phyloP scores from a whole-genome alignment of 345 rosid species.

The Murraya paniculata region DNA sequence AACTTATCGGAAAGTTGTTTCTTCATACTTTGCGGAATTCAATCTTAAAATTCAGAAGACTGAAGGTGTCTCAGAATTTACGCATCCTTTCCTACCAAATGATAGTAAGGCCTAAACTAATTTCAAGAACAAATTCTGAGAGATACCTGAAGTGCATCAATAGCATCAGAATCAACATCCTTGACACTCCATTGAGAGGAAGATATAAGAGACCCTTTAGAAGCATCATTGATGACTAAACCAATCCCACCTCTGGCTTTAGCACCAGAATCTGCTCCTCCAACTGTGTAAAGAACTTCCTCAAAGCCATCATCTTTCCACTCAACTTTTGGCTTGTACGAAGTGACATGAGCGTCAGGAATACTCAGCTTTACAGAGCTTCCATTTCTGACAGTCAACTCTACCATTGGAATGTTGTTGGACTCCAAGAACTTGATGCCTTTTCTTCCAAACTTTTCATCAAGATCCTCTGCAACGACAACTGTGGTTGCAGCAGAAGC shows the following conservation, averaged over 20 bases:
- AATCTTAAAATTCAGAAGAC: too few relatives aligned
- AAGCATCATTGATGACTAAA: slow-evolving; percentile 54
- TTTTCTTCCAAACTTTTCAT: slow-evolving; percentile 61
- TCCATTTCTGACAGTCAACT: slow-evolving; percentile 76
- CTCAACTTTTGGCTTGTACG: slow-evolving; percentile 76
- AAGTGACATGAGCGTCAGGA: slow-evolving; percentile 73
- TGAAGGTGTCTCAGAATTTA: background rate
- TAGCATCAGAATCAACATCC: slow-evolving; percentile 80
- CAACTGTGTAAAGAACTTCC: slow-evolving; percentile 70
- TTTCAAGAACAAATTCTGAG: background rate
- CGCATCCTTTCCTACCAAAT: background rate
- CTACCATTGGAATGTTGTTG: slow-evolving; percentile 49
- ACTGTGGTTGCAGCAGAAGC: slow-evolving; percentile 20
- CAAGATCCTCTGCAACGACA: slow-evolving; percentile 45
- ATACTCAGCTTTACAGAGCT: slow-evolving; percentile 61
- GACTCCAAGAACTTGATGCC: slow-evolving; percentile 75
- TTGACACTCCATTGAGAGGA: slow-evolving; percentile 65
- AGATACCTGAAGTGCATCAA: slow-evolving; percentile 84
- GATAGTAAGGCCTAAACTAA: background rate
- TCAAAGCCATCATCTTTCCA: slow-evolving; percentile 86
- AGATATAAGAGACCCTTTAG: slow-evolving; percentile 48
- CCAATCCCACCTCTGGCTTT: slow-evolving; percentile 69
- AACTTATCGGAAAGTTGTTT: background rate
- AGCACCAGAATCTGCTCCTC: slow-evolving; percentile 23
- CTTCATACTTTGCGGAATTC: background rate